These are phyloP conservation scores for Yamadazyma conglobata DNA, from an alignment of 1,139 yeast species.

Conservation along the genomic window DNA sequence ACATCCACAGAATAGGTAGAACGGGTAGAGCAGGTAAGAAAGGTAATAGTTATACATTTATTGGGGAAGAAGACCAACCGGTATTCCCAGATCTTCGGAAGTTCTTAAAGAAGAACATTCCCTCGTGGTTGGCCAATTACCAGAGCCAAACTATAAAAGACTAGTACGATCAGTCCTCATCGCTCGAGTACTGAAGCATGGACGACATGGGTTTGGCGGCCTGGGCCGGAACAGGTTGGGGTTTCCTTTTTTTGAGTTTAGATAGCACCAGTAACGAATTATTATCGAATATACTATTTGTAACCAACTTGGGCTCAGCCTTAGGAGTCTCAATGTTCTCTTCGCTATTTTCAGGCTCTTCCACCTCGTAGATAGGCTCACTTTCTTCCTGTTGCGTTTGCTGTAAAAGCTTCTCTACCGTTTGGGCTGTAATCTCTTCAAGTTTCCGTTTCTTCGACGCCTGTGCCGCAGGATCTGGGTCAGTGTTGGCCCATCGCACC, in stretches of 20 bases:
- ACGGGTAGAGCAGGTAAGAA: constrained; percentile 90
- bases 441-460: constrained; percentile 42
- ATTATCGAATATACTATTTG: constrained; percentile 8
- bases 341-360: constrained; percentile 9
- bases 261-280: constrained; percentile 11
- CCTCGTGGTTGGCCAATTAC: constrained; percentile 48
- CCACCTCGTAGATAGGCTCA: constrained; percentile 10
- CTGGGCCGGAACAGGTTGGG: constrained; percentile 7
- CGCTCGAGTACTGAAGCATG: constrained; percentile 22
- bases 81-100: constrained; percentile 51
- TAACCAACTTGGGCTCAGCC: not conserved
- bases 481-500: constrained; percentile 88
- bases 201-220: constrained; percentile 4
- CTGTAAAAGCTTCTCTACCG: constrained; percentile 29
- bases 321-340: not conserved
- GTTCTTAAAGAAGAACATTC: constrained; percentile 47
- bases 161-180: constrained; percentile 20
- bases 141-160: constrained; percentile 13
- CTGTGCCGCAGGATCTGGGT: constrained; percentile 73
- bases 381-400: constrained; percentile 9
- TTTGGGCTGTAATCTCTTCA: constrained; percentile 34
- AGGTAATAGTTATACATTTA: constrained; percentile 74
- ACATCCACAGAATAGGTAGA: constrained; percentile 91
- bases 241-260: constrained; percentile 7
- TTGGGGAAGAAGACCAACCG: constrained; percentile 55